A percentile compares a stretch with the other conserved stretches of the same genome.
These are phyloP conservation scores for Apiotrichum gracile DNA, from an alignment of 1,284 basidiomycete species.

Conservation along the genomic window DNA sequence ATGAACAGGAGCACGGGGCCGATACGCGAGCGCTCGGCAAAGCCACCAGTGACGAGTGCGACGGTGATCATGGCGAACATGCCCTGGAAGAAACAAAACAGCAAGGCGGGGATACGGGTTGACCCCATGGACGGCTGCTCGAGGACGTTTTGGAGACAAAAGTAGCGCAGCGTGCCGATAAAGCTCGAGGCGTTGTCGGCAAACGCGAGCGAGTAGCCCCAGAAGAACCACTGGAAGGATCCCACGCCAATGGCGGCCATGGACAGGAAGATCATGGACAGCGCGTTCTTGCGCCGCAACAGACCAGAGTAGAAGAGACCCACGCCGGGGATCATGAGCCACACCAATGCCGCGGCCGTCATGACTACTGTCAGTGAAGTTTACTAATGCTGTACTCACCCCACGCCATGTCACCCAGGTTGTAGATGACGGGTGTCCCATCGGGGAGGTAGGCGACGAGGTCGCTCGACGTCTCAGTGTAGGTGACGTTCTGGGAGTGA, in stretches of 20 bases:
- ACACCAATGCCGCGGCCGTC: slow-evolving; percentile 61
- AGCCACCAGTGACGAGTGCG: slow-evolving; percentile 76
- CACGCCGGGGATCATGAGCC: slow-evolving; percentile 87
- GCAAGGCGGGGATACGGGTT: slow-evolving; percentile 66
- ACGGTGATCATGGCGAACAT: slow-evolving; percentile 53
- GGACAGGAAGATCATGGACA: slow-evolving; percentile 83
- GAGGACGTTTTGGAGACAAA: slow-evolving; percentile 75
- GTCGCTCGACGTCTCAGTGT: slow-evolving; percentile 33
- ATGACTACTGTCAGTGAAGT: slow-evolving; percentile 44
- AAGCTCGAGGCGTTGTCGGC: slow-evolving; percentile 45
- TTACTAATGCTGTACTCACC: slow-evolving; percentile 32
- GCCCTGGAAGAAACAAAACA: slow-evolving; percentile 69
- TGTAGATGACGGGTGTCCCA: slow-evolving; percentile 46
- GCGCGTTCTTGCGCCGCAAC: slow-evolving; percentile 77
- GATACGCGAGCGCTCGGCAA: slow-evolving; percentile 83
- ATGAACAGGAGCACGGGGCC: slow-evolving; percentile 83
- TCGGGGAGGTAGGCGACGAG: slow-evolving; percentile 45
- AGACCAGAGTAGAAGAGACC: slow-evolving; percentile 74
- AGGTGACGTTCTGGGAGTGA: slow-evolving; percentile 35
- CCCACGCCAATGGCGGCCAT: slow-evolving; percentile 71
- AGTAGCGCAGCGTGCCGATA: slow-evolving; percentile 60
- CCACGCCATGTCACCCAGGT: slow-evolving; percentile 55
- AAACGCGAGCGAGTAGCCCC: slow-evolving; percentile 52
- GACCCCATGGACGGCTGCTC: slow-evolving; percentile 66
- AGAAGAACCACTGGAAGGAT: slow-evolving; percentile 52